A percentile compares a stretch with the other conserved stretches of the same genome.
Conservation (phyloP, 2,329 filamentous ascomycete species). For the Aspergillus fijiensis region DNA sequence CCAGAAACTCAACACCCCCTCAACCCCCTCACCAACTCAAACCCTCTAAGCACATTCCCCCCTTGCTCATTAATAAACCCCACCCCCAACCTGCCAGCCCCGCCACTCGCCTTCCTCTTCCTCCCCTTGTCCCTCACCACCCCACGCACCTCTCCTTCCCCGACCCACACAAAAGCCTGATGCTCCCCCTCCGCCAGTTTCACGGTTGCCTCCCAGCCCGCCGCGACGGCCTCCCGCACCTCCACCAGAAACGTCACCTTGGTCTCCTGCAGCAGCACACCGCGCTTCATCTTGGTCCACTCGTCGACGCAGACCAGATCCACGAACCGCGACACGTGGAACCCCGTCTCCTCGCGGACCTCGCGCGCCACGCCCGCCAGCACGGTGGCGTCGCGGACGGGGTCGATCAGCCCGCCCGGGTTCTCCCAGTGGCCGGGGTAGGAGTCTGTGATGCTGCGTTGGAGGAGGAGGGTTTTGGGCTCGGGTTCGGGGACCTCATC, state of each 20-base stretch:
- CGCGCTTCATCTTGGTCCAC: slow-evolving; percentile 31
- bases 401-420: slow-evolving; percentile 52
- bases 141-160: slow-evolving; percentile 33
- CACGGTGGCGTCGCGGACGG: slow-evolving; percentile 45
- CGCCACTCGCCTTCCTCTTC: neutral
- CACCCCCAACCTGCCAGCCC: slow-evolving; percentile 15
- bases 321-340: slow-evolving; percentile 45
- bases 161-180: slow-evolving; percentile 38
- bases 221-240: slow-evolving; percentile 15
- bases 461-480: slow-evolving; percentile 45
- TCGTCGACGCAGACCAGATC: slow-evolving; percentile 40
- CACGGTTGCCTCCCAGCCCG: slow-evolving; percentile 26
- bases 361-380: slow-evolving; percentile 52
- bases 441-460: slow-evolving; percentile 42
- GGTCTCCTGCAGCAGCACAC: slow-evolving; percentile 22
- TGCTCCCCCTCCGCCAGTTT: slow-evolving; percentile 37
- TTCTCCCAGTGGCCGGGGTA: slow-evolving; percentile 50
- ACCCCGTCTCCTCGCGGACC: slow-evolving; percentile 53
- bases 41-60: slow-evolving; percentile 24
- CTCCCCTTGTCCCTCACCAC: slow-evolving; percentile 7
- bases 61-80: slow-evolving; percentile 25
- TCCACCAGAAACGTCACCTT: slow-evolving; percentile 43
- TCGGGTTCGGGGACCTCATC: neutral
- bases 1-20: too few species aligned
- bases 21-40: slow-evolving; percentile 10